Conservation (phyloP, 306 rosid species). For the Sicyos baderoa region DNA sequence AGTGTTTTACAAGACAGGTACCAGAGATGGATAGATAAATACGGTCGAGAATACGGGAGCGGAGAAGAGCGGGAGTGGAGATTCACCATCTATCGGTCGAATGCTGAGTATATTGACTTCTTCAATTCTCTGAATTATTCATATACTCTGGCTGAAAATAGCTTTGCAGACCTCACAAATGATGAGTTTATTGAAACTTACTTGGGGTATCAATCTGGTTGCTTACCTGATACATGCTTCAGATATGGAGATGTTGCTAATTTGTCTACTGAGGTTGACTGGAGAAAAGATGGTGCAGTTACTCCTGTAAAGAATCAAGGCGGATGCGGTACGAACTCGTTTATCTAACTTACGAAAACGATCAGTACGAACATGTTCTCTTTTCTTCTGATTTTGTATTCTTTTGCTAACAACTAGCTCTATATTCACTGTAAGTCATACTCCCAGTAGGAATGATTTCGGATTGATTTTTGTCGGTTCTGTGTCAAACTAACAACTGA, state of each 20-base stretch:
- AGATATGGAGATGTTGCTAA: conserved; percentile 19
- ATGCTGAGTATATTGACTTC: conserved; percentile 37
- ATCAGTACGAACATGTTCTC: background rate
- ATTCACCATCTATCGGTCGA: conserved; percentile 44
- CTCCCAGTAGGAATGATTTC: too few species aligned
- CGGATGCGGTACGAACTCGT: conserved; percentile 45
- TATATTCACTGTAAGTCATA: too few species aligned
- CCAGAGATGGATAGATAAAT: conserved; percentile 36
- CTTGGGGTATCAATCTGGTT: conserved; percentile 29
- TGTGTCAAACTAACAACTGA: too few species aligned
- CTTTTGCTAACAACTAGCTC: background rate
- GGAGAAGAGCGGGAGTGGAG: conserved; percentile 43
- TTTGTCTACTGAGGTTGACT: conserved; percentile 41
- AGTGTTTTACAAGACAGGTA: conserved; percentile 37
- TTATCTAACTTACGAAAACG: too few species aligned
- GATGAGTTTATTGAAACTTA: conserved; percentile 32
- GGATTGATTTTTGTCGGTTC: too few species aligned
- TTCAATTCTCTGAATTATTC: conserved; percentile 46
- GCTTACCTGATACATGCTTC: conserved; percentile 20
- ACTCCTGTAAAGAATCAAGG: conserved; percentile 66
- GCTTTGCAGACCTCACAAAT: conserved; percentile 61
- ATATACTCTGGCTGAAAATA: conserved; percentile 52
- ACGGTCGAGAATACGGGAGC: conserved; percentile 29
- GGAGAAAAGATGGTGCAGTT: conserved; percentile 60
- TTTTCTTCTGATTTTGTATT: background rate